phyloP scores from a whole-genome alignment of 345 rosid genomes.

The Lumnitzera racemosa region DNA sequence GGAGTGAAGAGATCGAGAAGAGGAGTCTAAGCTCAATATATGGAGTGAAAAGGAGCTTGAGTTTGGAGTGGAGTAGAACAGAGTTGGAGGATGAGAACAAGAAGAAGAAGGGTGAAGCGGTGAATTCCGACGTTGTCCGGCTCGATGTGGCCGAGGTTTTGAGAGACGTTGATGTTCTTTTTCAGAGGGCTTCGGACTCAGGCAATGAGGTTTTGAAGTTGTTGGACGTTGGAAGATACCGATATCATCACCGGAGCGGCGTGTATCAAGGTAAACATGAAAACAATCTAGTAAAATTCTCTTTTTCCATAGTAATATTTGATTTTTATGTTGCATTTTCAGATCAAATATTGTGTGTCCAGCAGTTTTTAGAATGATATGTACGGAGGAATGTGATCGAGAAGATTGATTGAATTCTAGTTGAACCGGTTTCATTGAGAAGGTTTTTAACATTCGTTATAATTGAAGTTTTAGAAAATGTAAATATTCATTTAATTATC shows the following conservation, averaged over 20 bases:
- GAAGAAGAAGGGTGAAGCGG: constrained; percentile 13
- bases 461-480: too few relatives aligned
- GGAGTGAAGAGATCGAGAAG: background rate
- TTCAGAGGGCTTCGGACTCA: constrained; percentile 37
- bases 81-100: constrained; percentile 6
- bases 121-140: constrained; percentile 5
- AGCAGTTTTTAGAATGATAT: too few relatives aligned
- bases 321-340: too few relatives aligned
- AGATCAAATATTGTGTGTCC: too few relatives aligned
- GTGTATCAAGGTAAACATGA: constrained; percentile 20
- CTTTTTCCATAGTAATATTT: constrained; percentile 15
- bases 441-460: too few relatives aligned
- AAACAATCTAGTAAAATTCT: constrained; percentile 6
- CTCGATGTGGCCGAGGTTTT: constrained; percentile 13
- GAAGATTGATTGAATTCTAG: too few relatives aligned
- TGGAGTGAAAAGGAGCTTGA: background rate
- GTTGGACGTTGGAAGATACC: constrained; percentile 32
- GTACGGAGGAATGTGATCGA: too few relatives aligned
- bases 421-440: too few relatives aligned
- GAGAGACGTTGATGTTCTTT: constrained; percentile 28
- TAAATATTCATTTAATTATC: too few relatives aligned
- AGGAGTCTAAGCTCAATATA: background rate
- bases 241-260: constrained; percentile 16
- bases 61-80: background rate
- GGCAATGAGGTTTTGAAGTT: constrained; percentile 33